phyloP scores from a whole-genome alignment of 2,329 filamentous ascomycete species.

The Aspergillus nomiae region DNA sequence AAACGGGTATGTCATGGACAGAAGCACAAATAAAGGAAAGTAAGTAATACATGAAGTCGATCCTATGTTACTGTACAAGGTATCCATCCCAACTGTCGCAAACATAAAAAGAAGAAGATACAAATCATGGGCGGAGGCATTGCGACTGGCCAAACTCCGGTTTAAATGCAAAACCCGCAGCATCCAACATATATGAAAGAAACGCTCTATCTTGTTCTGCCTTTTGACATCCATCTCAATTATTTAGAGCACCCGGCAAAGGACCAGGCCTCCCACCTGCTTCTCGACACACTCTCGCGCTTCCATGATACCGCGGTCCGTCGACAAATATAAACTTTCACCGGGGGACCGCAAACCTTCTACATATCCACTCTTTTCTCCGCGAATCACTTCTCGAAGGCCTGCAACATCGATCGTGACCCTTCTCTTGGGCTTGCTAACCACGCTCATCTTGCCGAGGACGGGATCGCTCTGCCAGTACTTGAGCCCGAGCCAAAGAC shows the following conservation, averaged over 20 bases:
- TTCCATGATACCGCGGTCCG: conserved; percentile 77
- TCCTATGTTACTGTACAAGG: conserved; percentile 41
- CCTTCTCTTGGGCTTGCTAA: conserved; percentile 74
- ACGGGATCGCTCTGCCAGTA: conserved; percentile 85
- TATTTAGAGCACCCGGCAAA: conserved; percentile 64
- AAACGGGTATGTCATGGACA: not conserved
- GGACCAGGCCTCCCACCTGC: conserved; percentile 75
- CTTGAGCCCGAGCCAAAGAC: conserved; percentile 88
- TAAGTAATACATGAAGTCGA: conserved; percentile 27
- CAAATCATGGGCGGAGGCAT: conserved; percentile 32
- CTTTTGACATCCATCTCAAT: not conserved
- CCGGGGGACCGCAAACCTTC: conserved; percentile 73
- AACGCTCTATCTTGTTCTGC: conserved; percentile 13
- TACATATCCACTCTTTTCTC: conserved; percentile 66
- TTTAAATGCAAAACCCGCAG: conserved; percentile 37
- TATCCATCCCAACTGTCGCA: conserved; percentile 36
- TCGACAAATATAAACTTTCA: conserved; percentile 79
- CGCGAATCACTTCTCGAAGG: conserved; percentile 67
- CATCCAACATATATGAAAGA: conserved; percentile 21
- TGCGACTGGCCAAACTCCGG: conserved; percentile 42
- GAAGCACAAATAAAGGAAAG: conserved; percentile 18
- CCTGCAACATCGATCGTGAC: conserved; percentile 66
- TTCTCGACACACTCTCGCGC: conserved; percentile 77
- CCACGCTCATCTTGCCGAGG: conserved; percentile 63
- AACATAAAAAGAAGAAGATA: conserved; percentile 20